These are phyloP conservation scores for Nigrospora oryzae DNA, from an alignment of 2,329 filamentous ascomycete species.

Conservation along the genomic window DNA sequence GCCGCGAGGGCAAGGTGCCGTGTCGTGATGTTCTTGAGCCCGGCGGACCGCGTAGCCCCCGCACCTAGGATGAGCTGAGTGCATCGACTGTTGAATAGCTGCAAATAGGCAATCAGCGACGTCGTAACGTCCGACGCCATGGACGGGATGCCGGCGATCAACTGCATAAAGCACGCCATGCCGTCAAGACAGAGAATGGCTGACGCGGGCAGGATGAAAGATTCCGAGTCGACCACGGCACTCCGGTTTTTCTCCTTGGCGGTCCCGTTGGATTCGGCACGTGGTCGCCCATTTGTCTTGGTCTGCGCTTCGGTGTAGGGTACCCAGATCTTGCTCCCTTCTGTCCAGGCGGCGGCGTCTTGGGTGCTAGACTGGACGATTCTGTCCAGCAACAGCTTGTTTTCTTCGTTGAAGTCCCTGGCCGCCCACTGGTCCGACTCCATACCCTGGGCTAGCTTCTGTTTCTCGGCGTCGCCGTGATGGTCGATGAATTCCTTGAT, in stretches of 20 bases:
- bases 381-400: slow-evolving; percentile 50
- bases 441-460: slow-evolving; percentile 67
- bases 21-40: slow-evolving; percentile 91
- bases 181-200: slow-evolving; percentile 74
- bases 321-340: slow-evolving; percentile 50
- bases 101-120: slow-evolving; percentile 75
- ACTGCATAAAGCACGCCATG: slow-evolving; percentile 73
- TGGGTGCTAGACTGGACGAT: slow-evolving; percentile 64
- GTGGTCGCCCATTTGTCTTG: slow-evolving; percentile 20
- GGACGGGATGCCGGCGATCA: slow-evolving; percentile 78
- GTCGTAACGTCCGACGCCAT: slow-evolving; percentile 78
- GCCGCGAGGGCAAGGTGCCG: slow-evolving; percentile 89
- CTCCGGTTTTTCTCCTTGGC: slow-evolving; percentile 58
- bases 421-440: slow-evolving; percentile 75
- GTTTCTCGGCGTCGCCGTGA: slow-evolving; percentile 64
- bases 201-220: slow-evolving; percentile 77
- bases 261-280: slow-evolving; percentile 35
- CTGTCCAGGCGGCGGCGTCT: slow-evolving; percentile 60
- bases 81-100: slow-evolving; percentile 90
- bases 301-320: slow-evolving; percentile 31
- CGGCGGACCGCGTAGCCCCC: slow-evolving; percentile 79
- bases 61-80: slow-evolving; percentile 96
- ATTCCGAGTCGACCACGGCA: slow-evolving; percentile 75
- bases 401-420: slow-evolving; percentile 61
- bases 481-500: slow-evolving; percentile 72